Percentiles rank a stretch among this genome's conserved stretches.
phyloP scores from a whole-genome alignment of 164 flowering plant species.

The Litsea cubeba region DNA sequence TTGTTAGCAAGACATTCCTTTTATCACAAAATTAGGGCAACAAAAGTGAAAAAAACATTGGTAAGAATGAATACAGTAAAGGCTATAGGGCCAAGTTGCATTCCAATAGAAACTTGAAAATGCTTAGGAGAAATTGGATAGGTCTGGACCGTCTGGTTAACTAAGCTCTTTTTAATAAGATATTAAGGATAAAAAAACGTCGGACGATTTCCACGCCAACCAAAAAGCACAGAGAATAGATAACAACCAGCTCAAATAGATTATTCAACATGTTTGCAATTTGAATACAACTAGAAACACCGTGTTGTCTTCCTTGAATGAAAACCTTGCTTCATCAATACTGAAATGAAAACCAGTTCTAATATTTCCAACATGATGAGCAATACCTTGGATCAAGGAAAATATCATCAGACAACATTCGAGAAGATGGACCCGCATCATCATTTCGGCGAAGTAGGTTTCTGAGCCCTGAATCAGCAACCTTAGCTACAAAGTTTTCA shows the following conservation, averaged over 20 bases:
- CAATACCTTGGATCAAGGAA: constrained; percentile 88
- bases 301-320: background rate
- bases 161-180: too few relatives aligned
- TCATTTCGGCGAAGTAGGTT: constrained; percentile 64
- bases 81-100: too few relatives aligned
- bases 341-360: background rate
- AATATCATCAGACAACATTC: constrained; percentile 48
- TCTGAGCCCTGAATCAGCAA: constrained; percentile 87
- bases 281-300: background rate
- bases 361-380: background rate
- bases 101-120: too few relatives aligned
- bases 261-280: background rate
- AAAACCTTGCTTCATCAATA: background rate
- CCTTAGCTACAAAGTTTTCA: constrained; percentile 78
- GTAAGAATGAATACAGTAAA: too few relatives aligned
- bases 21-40: too few relatives aligned
- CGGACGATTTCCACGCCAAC: background rate
- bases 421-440: constrained; percentile 69
- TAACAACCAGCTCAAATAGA: background rate
- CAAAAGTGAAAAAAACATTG: too few relatives aligned
- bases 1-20: too few relatives aligned
- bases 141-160: too few relatives aligned
- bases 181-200: too few relatives aligned
- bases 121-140: too few relatives aligned
- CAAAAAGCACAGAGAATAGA: background rate